Evolutionary conservation across 495 filamentous ascomycete genomes (phyloP).

Genomic region (Hypomontagnella submonticulosa): DNA sequence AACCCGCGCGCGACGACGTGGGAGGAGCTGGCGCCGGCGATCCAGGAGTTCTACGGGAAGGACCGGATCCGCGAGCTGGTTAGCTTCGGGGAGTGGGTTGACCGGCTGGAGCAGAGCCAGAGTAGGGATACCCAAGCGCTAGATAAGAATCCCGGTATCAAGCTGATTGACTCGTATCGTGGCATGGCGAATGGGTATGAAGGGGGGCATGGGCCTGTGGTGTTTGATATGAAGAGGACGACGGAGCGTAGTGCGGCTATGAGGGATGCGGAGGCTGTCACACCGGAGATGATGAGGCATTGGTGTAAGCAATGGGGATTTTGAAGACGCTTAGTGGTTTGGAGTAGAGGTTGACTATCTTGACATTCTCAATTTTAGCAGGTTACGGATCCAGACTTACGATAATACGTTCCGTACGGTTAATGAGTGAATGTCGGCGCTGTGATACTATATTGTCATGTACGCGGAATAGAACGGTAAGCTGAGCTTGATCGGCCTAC

Average conservation of each 20-base stretch:
- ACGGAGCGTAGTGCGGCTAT: conserved; percentile 51
- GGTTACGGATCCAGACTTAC: too few relatives aligned
- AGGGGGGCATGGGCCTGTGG: conserved; percentile 32
- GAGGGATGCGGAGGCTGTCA: conserved; percentile 51
- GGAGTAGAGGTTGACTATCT: too few relatives aligned
- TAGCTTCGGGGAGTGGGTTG: conserved; percentile 54
- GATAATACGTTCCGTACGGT: too few relatives aligned
- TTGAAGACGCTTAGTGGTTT: conserved; percentile 15
- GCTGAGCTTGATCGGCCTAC: too few relatives aligned
- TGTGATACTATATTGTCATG: too few relatives aligned
- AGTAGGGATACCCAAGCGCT: conserved; percentile 42
- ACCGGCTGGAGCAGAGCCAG: conserved; percentile 52
- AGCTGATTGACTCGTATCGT: conserved; percentile 56
- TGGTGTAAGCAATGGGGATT: conserved; percentile 65
- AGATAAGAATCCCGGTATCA: conserved; percentile 54
- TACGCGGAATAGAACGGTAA: too few relatives aligned
- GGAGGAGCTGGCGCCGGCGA: conserved; percentile 46
- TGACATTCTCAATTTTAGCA: too few relatives aligned
- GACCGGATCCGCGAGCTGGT: conserved; percentile 51
- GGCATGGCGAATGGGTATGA: conserved; percentile 37
- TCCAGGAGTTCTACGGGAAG: conserved; percentile 52
- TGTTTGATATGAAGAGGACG: conserved; percentile 51
- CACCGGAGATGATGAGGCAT: conserved; percentile 55
- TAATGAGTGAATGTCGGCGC: too few relatives aligned
- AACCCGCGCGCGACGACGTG: conserved; percentile 56